A percentile compares a stretch with the other conserved stretches of the same genome.
These are phyloP conservation scores for Colletotrichum coccodes DNA, from an alignment of 2,329 filamentous ascomycete species.

Conservation along the genomic window DNA sequence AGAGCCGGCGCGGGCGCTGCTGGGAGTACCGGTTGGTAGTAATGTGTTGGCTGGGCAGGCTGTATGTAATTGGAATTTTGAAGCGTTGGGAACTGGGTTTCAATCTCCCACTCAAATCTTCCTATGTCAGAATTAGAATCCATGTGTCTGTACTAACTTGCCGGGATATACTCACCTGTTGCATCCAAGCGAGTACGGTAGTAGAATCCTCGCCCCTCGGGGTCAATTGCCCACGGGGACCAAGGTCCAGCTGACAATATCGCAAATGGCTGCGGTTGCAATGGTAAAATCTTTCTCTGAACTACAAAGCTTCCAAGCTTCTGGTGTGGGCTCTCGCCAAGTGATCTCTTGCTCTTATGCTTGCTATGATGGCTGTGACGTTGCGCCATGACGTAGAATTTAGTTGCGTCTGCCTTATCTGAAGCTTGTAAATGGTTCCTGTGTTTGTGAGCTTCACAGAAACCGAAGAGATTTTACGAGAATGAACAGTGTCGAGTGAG, in stretches of 20 bases:
- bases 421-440: not conserved
- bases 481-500: too few species aligned
- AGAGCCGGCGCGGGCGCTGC: not conserved
- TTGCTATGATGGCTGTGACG: not conserved
- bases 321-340: not conserved
- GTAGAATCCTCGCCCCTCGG: constrained; percentile 1
- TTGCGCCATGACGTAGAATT: not conserved
- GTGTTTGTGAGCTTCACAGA: too few species aligned
- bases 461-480: not conserved
- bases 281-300: not conserved
- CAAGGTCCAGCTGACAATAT: not conserved
- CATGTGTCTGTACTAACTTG: rapidly evolving
- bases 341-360: not conserved
- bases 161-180: not conserved
- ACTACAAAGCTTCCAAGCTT: not conserved
- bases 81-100: not conserved
- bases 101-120: not conserved
- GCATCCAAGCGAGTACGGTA: constrained; percentile 6
- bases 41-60: not conserved
- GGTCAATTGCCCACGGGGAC: constrained; percentile 9
- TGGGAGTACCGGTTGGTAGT: not conserved
- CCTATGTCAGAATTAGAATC: not conserved
- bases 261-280: not conserved
- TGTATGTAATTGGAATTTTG: not conserved
- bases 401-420: too few species aligned